Evolutionary conservation across 2,329 filamentous ascomycete genomes (phyloP), one percentile per base, ranked within the genome.

Genomic region (Penicillium janthinellum): DNA sequence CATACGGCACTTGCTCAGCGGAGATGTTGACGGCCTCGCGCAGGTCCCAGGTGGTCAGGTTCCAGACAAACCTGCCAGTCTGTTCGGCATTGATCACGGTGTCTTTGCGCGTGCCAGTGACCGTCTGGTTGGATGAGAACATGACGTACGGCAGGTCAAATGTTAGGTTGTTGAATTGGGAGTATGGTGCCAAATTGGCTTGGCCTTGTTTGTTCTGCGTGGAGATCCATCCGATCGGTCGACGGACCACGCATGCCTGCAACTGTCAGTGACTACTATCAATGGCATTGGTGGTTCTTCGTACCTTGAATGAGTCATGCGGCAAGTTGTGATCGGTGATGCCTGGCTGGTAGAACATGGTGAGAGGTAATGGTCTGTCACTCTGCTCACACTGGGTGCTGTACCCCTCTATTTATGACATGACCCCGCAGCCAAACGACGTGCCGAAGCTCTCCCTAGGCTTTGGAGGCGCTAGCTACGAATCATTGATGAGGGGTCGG

Each of bases 201-300:
- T 73, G 68, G 59, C 81, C 80, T 6, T 70, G 64, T 15, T 72
- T 68, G n/a, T 80, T 82, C 59, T 80, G 76, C 0, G 85, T 86
- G 22, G 81, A 84, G 67, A 88, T 87, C 84, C 85, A 88, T 63
- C 85, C 86, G 54, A 88, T 87, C 22, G 85, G 84, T 15, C 85
- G 80, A 15, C 85, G 85, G 44, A 86, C 76, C 2, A 88, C 84
- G 71, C 85, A 87, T 11, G 68, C 69, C 67, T 70, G 57, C 37
- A 8, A 4, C 17, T 37, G n/a, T 35, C 45, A 66, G 80, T 47
- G 84, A 71, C 83, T 83, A 73, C 84, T 80, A 4, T 14, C 65
- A 38, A 48, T 15, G 7, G 15, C 20, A 8, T 35, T 4, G 11
- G 34, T 11, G 12, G 12, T 12, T 4, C 6, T 35, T 22, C 11